Conservation (phyloP, 495 filamentous ascomycete species). For the Penicillium silybi region DNA sequence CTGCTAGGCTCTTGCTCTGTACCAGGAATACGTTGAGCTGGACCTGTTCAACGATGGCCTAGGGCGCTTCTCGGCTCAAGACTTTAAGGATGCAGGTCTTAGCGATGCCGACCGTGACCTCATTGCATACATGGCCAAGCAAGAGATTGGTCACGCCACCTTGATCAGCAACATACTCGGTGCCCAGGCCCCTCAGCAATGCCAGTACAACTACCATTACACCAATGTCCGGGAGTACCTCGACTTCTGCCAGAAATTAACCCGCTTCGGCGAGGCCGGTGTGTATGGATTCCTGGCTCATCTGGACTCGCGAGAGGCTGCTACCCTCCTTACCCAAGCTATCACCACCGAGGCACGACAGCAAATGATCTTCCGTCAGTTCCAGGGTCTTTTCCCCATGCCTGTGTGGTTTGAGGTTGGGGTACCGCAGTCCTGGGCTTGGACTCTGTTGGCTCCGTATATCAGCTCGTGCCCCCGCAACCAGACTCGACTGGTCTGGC, state of each 20-base stretch:
- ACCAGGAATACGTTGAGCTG: conserved; percentile 85
- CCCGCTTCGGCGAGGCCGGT: conserved; percentile 76
- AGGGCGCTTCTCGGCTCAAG: conserved; percentile 61
- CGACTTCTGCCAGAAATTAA: conserved; percentile 84
- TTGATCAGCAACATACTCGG: conserved; percentile 81
- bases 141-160: conserved; percentile 79
- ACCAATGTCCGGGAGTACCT: conserved; percentile 73
- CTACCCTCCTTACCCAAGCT: conserved; percentile 66
- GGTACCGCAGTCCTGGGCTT: conserved; percentile 82
- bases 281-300: conserved; percentile 84
- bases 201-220: conserved; percentile 80
- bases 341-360: conserved; percentile 85
- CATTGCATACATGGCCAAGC: conserved; percentile 80
- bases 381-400: conserved; percentile 80
- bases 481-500: conserved; percentile 75
- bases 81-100: conserved; percentile 67
- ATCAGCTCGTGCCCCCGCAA: conserved; percentile 74
- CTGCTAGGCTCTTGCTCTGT: conserved; percentile 56
- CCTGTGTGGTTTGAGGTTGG: conserved; percentile 81
- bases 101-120: conserved; percentile 64
- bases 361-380: conserved; percentile 85
- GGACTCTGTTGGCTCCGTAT: conserved; percentile 80
- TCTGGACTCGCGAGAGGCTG: conserved; percentile 72
- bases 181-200: conserved; percentile 60
- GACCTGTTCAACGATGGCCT: conserved; percentile 84